Evolutionary conservation across 2,329 filamentous ascomycete species (phyloP).

Genomic region (Fusarium clavum): DNA sequence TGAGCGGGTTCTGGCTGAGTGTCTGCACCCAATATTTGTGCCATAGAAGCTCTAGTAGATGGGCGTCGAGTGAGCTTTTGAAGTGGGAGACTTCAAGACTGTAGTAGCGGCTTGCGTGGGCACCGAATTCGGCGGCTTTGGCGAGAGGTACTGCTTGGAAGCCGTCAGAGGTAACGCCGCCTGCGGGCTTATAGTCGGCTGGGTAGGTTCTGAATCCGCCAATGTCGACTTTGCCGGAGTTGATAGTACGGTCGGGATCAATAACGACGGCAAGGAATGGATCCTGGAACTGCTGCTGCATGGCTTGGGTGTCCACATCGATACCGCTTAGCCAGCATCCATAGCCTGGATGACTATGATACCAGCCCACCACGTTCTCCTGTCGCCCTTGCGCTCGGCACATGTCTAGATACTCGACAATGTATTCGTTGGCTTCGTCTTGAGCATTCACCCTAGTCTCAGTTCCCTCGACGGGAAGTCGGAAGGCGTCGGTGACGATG

Average conservation of each 20-base stretch:
- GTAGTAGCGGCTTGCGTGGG: conserved; percentile 92
- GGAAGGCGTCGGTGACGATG: conserved; percentile 93
- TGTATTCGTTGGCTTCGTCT: conserved; percentile 96
- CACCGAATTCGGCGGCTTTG: conserved; percentile 96
- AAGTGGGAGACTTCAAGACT: conserved; percentile 91
- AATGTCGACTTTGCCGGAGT: conserved; percentile 94
- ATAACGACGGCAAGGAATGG: conserved; percentile 97
- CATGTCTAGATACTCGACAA: conserved; percentile 84
- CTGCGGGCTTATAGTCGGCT: conserved; percentile 70
- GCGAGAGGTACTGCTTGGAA: conserved; percentile 86
- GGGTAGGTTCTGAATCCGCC: conserved; percentile 95
- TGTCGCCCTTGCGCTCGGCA: conserved; percentile 80
- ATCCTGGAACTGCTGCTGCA: conserved; percentile 87
- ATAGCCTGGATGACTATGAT: conserved; percentile 97
- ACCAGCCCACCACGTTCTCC: conserved; percentile 98
- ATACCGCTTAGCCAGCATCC: conserved; percentile 98
- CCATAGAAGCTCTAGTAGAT: conserved; percentile 90
- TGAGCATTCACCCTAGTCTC: conserved; percentile 98
- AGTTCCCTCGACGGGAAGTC: conserved; percentile 96
- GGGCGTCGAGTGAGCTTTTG: conserved; percentile 90
- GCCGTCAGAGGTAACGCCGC: conserved; percentile 59
- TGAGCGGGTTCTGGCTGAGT: conserved; percentile 87
- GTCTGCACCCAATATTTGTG: conserved; percentile 99
- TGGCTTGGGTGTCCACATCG: conserved; percentile 88
- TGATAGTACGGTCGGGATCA: conserved; percentile 95